Base-by-base conservation (phyloP, 306 rosid species). In the Glycine latifolia region DNA sequence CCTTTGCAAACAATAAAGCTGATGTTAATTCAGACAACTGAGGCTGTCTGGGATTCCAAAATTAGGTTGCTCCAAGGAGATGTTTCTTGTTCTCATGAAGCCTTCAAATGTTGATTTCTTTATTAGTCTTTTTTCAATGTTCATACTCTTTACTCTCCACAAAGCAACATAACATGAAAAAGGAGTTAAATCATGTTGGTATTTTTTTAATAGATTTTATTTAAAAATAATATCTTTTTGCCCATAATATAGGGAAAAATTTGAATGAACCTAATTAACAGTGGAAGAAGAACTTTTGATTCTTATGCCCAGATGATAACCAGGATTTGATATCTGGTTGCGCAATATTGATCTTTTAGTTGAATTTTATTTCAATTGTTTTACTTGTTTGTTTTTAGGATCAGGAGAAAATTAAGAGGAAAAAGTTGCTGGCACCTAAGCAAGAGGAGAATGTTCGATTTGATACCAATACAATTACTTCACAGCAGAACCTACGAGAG, bases 361-460 rank as follows among this genome's bases (percentile, higher is more conserved):
- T 72, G 39, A 33, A 76, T 43, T 47, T 39, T 47, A 7, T 62
- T 67, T 61, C 62, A 26, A 46, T 37, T 37, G 73, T 60, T 84
- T 75, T 67, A 62, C 74, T 69, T 78, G 75, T 70, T 72, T 77
- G 37, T 67, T 13, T 41, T 52, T 82, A 91, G 97, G 97, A 90
- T 67, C 92, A 87, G 70, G 98, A 93, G 68, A 93, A 89, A 87
- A 71, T 96, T 2, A 93, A 79, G 90, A 92, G 92, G 92, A 93
- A 87, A 85, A 96, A 89, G 84, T 83, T 89, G 87, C 76, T 90
- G 89, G 82, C 78, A 73, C 77, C 92, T 35, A 87, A 70, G 92
- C 75, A 71, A 74, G 98, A 91, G 56, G 98, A 90, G 83, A 75
- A 81, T 0, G 84, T 87, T 85, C 88, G 77, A 81, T 86, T 75